Evolutionary conservation across 2,329 filamentous ascomycete genomes (phyloP).

Genomic region (Ceratocystiopsis brevicomis): DNA sequence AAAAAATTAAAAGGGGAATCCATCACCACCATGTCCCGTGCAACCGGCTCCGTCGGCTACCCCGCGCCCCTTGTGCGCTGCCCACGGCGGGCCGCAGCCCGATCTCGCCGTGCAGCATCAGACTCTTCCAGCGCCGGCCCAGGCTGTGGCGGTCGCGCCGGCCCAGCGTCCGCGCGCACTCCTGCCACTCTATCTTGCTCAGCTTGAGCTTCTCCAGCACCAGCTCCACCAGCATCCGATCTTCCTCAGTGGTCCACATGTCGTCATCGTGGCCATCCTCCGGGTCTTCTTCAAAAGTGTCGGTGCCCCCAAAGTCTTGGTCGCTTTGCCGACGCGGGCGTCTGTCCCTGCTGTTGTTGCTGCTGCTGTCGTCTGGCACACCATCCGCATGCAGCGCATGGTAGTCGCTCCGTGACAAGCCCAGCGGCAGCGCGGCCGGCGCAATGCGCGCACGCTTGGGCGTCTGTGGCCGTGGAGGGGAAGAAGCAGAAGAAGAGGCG

Average conservation of each 20-base stretch:
- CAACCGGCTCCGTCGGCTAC: conserved; percentile 25
- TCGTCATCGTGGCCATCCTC: conserved; percentile 16
- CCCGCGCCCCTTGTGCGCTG: conserved; percentile 13
- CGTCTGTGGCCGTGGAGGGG: conserved; percentile 25
- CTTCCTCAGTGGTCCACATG: conserved; percentile 43
- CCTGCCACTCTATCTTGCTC: conserved; percentile 46
- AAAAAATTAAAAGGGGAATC: not conserved
- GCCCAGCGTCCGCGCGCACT: conserved; percentile 44
- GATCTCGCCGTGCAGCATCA: conserved; percentile 39
- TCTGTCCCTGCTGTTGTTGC: not conserved
- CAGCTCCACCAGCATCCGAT: conserved; percentile 46
- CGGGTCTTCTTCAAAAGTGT: no score
- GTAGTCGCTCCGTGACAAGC: conserved; percentile 38
- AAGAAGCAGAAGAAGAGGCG: not conserved
- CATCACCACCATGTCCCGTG: conserved; percentile 36
- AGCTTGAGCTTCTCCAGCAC: conserved; percentile 48
- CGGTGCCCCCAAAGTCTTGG: conserved; percentile 18
- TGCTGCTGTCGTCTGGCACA: conserved; percentile 11
- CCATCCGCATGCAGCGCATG: conserved; percentile 26
- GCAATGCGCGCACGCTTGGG: conserved; percentile 42
- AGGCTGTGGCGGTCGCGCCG: conserved; percentile 35
- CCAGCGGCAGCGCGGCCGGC: conserved; percentile 39
- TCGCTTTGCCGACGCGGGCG: conserved; percentile 7
- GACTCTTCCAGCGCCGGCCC: conserved; percentile 41
- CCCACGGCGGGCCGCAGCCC: conserved; percentile 27